Conservation (phyloP, 1,284 basidiomycete genomes). For the Wolfiporia cocos region DNA sequence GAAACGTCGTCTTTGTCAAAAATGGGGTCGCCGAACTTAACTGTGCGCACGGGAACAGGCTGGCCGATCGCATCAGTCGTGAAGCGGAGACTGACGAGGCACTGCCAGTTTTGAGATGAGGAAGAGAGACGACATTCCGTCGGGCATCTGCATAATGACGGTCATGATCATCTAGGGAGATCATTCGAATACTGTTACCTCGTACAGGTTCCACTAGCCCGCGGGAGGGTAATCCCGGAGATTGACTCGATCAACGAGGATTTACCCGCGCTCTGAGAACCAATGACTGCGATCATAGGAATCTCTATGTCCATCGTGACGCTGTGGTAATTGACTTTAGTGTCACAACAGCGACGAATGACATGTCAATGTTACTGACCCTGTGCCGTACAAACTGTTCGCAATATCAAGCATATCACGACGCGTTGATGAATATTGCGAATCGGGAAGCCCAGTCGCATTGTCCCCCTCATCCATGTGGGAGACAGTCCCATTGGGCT, state of each 20-base stretch:
- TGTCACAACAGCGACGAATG: too few species aligned
- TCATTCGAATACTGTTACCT: constrained; percentile 28
- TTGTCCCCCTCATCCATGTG: too few species aligned
- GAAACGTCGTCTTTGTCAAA: constrained; percentile 49
- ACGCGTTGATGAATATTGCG: constrained; percentile 28
- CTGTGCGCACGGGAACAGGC: constrained; percentile 32
- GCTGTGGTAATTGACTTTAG: constrained; percentile 25
- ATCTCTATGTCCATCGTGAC: constrained; percentile 63
- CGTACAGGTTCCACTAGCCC: constrained; percentile 62
- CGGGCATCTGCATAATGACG: constrained; percentile 45
- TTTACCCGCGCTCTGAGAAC: constrained; percentile 54
- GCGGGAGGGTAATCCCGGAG: constrained; percentile 62
- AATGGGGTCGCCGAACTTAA: constrained; percentile 49
- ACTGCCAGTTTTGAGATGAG: constrained; percentile 47
- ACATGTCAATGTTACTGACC: too few species aligned
- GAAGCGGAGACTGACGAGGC: constrained; percentile 47
- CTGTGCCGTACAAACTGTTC: constrained; percentile 49
- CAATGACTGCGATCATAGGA: constrained; percentile 52
- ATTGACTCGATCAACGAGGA: constrained; percentile 73
- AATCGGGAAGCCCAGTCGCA: constrained; percentile 35
- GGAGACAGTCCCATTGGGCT: too few species aligned
- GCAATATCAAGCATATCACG: constrained; percentile 44
- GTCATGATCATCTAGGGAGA: not conserved
- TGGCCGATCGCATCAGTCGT: constrained; percentile 38
- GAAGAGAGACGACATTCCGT: constrained; percentile 59